Conservation (phyloP, 257 asterid genomes). For the Paulownia fortunei region DNA sequence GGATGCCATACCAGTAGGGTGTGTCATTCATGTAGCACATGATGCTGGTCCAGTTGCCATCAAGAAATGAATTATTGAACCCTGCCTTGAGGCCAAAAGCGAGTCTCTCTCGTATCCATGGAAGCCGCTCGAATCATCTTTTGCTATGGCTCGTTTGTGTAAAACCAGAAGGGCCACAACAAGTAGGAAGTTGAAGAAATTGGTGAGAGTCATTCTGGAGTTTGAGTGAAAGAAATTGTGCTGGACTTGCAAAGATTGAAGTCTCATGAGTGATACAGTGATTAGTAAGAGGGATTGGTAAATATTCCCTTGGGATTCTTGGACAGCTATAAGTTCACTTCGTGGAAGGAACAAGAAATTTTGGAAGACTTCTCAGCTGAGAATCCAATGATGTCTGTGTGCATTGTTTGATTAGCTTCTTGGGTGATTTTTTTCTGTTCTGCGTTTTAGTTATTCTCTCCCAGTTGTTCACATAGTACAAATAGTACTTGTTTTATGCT, state of each 20-base stretch:
- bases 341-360: slow-evolving; percentile 54
- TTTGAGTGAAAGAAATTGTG: background rate
- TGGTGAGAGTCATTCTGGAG: slow-evolving; percentile 39
- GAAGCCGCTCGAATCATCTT: slow-evolving; percentile 41
- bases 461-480: slow-evolving; percentile 5
- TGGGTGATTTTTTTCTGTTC: background rate
- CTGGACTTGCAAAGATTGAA: slow-evolving; percentile 18
- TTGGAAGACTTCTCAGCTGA: slow-evolving; percentile 41
- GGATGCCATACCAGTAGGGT: slow-evolving; percentile 68
- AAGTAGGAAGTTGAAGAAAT: slow-evolving; percentile 34
- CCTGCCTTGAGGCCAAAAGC: slow-evolving; percentile 49
- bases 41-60: slow-evolving; percentile 57
- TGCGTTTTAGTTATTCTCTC: slow-evolving; percentile 24
- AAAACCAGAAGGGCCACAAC: slow-evolving; percentile 36
- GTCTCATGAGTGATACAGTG: slow-evolving; percentile 16
- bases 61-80: slow-evolving; percentile 47
- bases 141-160: slow-evolving; percentile 23
- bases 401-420: background rate
- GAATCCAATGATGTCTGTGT: slow-evolving; percentile 43
- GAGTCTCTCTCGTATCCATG: slow-evolving; percentile 67
- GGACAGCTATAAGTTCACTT: slow-evolving; percentile 46
- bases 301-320: slow-evolving; percentile 34
- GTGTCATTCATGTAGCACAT: slow-evolving; percentile 58
- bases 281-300: background rate
- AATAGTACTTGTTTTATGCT: background rate